Conservation (phyloP, 1,284 basidiomycete genomes). For the Lentinus polychrous region DNA sequence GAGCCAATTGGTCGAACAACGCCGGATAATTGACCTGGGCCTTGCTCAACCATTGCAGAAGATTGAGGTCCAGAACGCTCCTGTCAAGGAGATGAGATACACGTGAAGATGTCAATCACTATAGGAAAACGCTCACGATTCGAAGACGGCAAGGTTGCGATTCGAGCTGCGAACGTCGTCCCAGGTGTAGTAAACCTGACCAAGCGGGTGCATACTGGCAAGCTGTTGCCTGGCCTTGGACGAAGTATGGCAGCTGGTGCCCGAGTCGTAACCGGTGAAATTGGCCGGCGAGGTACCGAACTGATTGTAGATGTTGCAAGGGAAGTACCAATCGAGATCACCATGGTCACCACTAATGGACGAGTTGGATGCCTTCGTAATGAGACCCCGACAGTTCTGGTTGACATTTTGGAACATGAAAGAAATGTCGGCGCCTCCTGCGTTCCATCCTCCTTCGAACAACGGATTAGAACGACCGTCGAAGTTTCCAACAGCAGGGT, state of each 20-base stretch:
- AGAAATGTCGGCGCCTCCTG: constrained; percentile 82
- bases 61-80: constrained; percentile 79
- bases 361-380: constrained; percentile 66
- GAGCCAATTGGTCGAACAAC: constrained; percentile 76
- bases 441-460: constrained; percentile 68
- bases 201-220: constrained; percentile 45
- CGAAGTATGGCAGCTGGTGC: constrained; percentile 71
- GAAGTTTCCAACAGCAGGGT: constrained; percentile 68
- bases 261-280: constrained; percentile 55
- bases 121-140: constrained; percentile 55
- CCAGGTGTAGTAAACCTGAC: constrained; percentile 94
- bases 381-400: constrained; percentile 70
- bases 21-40: constrained; percentile 77
- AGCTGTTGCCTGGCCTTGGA: constrained; percentile 47
- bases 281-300: constrained; percentile 61
- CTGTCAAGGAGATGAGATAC: constrained; percentile 32
- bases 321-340: constrained; percentile 84
- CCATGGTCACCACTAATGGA: constrained; percentile 56
- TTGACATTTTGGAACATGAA: constrained; percentile 95
- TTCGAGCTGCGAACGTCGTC: constrained; percentile 63
- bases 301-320: constrained; percentile 86
- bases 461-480: constrained; percentile 81
- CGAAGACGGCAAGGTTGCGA: constrained; percentile 87
- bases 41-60: constrained; percentile 79
- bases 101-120: not conserved